Evolutionary conservation across 2,329 filamentous ascomycete species (phyloP).

Genomic region (Cladosporium velox): DNA sequence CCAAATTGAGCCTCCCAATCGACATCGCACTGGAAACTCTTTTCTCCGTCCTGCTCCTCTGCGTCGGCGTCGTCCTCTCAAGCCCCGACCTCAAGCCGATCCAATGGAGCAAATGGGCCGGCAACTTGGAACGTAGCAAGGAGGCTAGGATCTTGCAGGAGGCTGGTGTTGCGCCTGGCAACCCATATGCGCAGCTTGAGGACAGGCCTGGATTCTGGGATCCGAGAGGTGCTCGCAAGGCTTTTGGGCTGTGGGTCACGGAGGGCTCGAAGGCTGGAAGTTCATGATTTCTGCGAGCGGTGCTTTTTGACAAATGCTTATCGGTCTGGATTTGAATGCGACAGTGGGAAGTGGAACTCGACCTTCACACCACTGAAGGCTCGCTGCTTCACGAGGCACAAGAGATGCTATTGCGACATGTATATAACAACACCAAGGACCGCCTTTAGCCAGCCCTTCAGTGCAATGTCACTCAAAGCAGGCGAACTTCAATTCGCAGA

Average conservation of each 20-base stretch:
- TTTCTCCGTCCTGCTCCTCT: conserved; percentile 76
- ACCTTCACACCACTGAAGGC: background rate
- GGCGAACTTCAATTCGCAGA: background rate
- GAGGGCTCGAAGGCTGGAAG: conserved; percentile 32
- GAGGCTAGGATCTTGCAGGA: conserved; percentile 57
- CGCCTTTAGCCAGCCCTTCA: background rate
- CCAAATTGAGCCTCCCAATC: conserved; percentile 61
- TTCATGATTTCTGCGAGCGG: background rate
- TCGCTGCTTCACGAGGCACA: background rate
- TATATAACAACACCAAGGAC: background rate
- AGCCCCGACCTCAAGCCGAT: conserved; percentile 82
- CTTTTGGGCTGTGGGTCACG: conserved; percentile 74
- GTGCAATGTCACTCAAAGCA: background rate
- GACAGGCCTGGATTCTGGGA: conserved; percentile 83
- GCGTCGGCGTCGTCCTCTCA: conserved; percentile 76
- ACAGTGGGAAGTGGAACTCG: background rate
- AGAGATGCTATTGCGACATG: background rate
- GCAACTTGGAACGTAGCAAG: conserved; percentile 72
- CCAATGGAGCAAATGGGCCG: conserved; percentile 77
- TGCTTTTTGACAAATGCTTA: background rate
- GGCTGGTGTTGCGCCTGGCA: conserved; percentile 72
- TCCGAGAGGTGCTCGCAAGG: conserved; percentile 72
- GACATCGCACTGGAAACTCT: conserved; percentile 90
- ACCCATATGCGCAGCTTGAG: conserved; percentile 79
- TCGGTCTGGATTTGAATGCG: background rate